Conservation (phyloP, 2,329 filamentous ascomycete genomes). For the Incumbomyces delicatus region DNA sequence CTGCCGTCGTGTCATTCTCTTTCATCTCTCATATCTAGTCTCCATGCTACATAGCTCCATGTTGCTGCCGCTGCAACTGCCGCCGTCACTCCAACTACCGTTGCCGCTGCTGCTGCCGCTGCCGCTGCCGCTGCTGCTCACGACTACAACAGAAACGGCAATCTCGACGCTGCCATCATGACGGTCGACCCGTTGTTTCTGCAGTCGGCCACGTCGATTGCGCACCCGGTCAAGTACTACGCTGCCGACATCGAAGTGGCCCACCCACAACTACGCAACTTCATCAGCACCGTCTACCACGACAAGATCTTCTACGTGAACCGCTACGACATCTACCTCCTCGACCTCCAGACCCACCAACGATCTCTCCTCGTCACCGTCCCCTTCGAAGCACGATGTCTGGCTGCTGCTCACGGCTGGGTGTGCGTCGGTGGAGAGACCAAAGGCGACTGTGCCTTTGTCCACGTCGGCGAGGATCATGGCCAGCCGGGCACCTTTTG, state of each 20-base stretch:
- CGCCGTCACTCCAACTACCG: too few species aligned
- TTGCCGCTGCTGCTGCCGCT: too few species aligned
- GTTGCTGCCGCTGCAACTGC: too few species aligned
- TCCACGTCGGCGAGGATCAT: slow-evolving; percentile 45
- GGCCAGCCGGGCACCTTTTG: slow-evolving; percentile 30
- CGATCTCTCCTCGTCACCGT: slow-evolving; percentile 65
- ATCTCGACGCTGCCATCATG: slow-evolving; percentile 1
- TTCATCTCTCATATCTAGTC: too few species aligned
- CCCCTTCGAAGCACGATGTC: slow-evolving; percentile 67
- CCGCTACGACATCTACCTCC: slow-evolving; percentile 61
- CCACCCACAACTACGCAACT: slow-evolving; percentile 61
- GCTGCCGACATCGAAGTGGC: slow-evolving; percentile 56
- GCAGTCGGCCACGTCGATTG: neutral
- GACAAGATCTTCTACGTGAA: slow-evolving; percentile 78
- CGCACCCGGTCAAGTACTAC: slow-evolving; percentile 47
- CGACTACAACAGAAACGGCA: neutral
- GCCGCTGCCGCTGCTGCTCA: too few species aligned
- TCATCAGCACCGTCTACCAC: slow-evolving; percentile 70
- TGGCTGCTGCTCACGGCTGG: slow-evolving; percentile 79
- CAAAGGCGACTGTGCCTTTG: slow-evolving; percentile 74
- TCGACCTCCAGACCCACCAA: slow-evolving; percentile 54
- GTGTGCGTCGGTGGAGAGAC: slow-evolving; percentile 79
- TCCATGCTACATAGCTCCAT: too few species aligned
- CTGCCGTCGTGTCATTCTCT: too few species aligned
- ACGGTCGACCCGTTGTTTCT: slow-evolving; percentile 5